These are phyloP conservation scores for Nicotiana obtusifolia DNA, from an alignment of 257 asterid species.

Conservation along the genomic window DNA sequence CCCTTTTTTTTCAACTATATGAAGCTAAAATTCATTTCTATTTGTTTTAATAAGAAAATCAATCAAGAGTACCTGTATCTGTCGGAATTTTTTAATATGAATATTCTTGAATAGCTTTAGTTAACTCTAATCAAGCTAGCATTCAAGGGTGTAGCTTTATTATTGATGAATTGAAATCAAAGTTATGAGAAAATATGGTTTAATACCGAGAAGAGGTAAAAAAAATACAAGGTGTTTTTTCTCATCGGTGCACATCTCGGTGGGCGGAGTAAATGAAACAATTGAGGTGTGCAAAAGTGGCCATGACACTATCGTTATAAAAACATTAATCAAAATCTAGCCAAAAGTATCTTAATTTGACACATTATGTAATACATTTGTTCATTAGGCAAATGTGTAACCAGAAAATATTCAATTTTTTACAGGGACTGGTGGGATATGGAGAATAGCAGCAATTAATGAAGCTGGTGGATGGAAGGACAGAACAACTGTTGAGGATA, in stretches of 20 bases:
- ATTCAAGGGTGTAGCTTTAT: background rate
- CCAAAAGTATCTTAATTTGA: no score
- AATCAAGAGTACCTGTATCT: background rate
- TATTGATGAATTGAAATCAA: background rate
- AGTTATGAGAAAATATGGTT: background rate
- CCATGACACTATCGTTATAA: background rate
- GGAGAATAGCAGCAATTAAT: slow-evolving; percentile 86
- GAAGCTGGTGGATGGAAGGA: slow-evolving; percentile 99
- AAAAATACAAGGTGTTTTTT: background rate
- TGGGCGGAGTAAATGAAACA: background rate
- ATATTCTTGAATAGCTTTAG: no score
- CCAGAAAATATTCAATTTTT: background rate
- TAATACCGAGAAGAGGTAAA: background rate
- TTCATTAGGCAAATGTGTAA: background rate
- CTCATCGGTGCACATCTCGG: background rate
- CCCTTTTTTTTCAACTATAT: no score
- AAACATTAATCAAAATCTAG: background rate
- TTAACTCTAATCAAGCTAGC: background rate
- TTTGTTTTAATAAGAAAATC: background rate
- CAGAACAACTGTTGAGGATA: slow-evolving; percentile 91
- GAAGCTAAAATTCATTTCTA: no score
- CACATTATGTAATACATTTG: background rate
- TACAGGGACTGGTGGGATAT: slow-evolving; percentile 41
- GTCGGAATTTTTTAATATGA: no score
- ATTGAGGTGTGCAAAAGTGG: background rate